A percentile compares a stretch with the other conserved stretches of the same genome.
These are phyloP conservation scores for Eucalyptus camaldulensis DNA, from an alignment of 345 rosid genomes.

Conservation along the genomic window DNA sequence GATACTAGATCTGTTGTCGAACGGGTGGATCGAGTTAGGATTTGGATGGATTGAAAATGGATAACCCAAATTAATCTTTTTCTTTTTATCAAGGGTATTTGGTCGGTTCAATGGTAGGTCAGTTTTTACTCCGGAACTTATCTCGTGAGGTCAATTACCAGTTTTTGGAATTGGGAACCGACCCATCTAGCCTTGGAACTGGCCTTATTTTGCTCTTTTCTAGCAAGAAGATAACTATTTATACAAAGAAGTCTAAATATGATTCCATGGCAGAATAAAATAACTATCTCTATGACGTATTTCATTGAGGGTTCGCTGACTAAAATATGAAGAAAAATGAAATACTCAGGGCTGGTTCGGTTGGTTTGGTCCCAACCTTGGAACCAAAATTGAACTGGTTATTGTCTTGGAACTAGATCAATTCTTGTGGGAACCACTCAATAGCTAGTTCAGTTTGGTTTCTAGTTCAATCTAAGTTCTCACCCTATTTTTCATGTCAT, in stretches of 20 bases:
- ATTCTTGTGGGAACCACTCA: background rate
- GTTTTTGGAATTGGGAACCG: too few species aligned
- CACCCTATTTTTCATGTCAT: background rate
- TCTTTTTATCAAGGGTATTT: accelerated
- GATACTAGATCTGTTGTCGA: background rate
- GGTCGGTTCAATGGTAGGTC: background rate
- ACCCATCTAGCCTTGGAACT: accelerated
- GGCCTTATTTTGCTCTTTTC: too few species aligned
- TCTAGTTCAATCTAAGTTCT: too few species aligned
- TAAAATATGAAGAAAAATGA: too few species aligned
- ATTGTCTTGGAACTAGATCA: too few species aligned
- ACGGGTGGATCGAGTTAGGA: too few species aligned
- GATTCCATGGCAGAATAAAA: too few species aligned
- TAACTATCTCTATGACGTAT: accelerated
- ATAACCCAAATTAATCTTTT: background rate
- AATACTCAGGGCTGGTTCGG: accelerated
- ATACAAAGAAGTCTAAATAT: too few species aligned
- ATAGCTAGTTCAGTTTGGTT: accelerated
- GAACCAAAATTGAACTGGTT: too few species aligned
- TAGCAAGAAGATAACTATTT: too few species aligned
- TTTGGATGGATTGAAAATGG: background rate
- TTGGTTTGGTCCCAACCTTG: background rate
- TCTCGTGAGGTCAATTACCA: accelerated
- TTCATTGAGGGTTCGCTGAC: accelerated
- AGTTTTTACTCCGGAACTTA: accelerated